Percentiles rank a stretch among this genome's conserved stretches.
These are phyloP conservation scores for Groenewaldozyma tartarivorans DNA, from an alignment of 805 yeast species.

Conservation along the genomic window DNA sequence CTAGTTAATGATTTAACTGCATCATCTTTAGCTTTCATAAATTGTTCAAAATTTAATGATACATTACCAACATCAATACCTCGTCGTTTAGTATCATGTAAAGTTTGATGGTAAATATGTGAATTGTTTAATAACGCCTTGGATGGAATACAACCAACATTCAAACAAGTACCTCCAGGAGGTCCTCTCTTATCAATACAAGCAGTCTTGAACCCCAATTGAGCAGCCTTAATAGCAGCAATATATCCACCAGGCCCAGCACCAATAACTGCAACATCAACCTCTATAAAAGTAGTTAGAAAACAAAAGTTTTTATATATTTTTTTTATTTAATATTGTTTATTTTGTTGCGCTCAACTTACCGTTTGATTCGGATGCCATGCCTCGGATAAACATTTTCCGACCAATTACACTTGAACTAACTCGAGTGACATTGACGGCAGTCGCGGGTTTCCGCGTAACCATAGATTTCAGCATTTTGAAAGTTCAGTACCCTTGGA, in stretches of 20 bases:
- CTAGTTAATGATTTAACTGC: slow-evolving; percentile 84
- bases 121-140: slow-evolving; percentile 93
- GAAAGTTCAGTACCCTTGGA: too few relatives aligned
- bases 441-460: too few relatives aligned
- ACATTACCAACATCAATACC: slow-evolving; percentile 83
- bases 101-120: slow-evolving; percentile 80
- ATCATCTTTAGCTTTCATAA: slow-evolving; percentile 87
- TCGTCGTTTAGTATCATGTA: slow-evolving; percentile 72
- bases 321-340: too few relatives aligned
- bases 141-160: slow-evolving; percentile 98
- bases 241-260: slow-evolving; percentile 99
- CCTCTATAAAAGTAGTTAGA: slow-evolving; percentile 41
- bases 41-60: slow-evolving; percentile 59
- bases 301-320: too few relatives aligned
- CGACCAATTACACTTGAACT: not conserved
- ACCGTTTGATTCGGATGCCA: slow-evolving; percentile 8
- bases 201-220: slow-evolving; percentile 86
- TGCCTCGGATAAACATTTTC: slow-evolving; percentile 9
- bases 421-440: too few relatives aligned
- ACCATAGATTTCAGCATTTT: too few relatives aligned
- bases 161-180: slow-evolving; percentile 96
- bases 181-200: slow-evolving; percentile 95
- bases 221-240: slow-evolving; percentile 98
- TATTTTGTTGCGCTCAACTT: too few relatives aligned
- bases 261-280: slow-evolving; percentile 91